A percentile compares a stretch with the other conserved stretches of the same genome.
Conservation (phyloP, 2,329 filamentous ascomycete species). For the Fusarium irregulare region DNA sequence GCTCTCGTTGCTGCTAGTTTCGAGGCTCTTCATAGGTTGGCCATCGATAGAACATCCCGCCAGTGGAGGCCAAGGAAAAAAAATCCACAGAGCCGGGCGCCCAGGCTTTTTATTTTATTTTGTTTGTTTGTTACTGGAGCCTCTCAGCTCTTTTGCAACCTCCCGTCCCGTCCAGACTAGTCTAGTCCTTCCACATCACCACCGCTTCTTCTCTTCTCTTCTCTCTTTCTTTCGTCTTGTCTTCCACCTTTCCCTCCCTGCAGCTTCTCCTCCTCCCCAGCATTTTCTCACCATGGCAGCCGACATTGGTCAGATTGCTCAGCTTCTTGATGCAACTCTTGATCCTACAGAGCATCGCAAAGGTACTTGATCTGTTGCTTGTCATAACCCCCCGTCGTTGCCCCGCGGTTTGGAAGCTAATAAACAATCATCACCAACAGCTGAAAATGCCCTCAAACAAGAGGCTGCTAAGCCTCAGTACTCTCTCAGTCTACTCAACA, state of each 20-base stretch:
- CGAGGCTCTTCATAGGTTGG: conserved; percentile 14
- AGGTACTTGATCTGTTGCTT: conserved; percentile 65
- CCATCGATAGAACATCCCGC: conserved; percentile 6
- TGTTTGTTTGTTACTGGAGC: conserved; percentile 33
- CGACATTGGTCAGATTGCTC: conserved; percentile 72
- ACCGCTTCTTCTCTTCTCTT: conserved; percentile 38
- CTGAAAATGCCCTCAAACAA: conserved; percentile 81
- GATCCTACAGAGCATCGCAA: conserved; percentile 89
- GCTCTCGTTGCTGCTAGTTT: conserved; percentile 9
- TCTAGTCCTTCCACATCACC: conserved; percentile 36
- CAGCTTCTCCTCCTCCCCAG: conserved; percentile 4
- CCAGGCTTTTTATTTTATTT: conserved; percentile 15
- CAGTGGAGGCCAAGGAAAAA: conserved; percentile 24
- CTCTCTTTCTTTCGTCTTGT: conserved; percentile 23
- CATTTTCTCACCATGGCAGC: conserved; percentile 63
- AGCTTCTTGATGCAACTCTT: conserved; percentile 90
- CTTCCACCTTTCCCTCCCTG: conserved; percentile 29
- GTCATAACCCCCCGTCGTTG: conserved; percentile 41
- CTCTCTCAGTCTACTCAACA: conserved; percentile 87
- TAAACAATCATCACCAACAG: conserved; percentile 62
- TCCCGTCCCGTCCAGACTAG: conserved; percentile 15
- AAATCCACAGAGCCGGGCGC: conserved; percentile 19
- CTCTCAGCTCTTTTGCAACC: conserved; percentile 30
- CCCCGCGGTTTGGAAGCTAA: conserved; percentile 51
- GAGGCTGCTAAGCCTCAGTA: conserved; percentile 88